Evolutionary conservation across 768 basidiomycete species (phyloP), one percentile per base, ranked within the genome.

Genomic region (Grammothele lineata): DNA sequence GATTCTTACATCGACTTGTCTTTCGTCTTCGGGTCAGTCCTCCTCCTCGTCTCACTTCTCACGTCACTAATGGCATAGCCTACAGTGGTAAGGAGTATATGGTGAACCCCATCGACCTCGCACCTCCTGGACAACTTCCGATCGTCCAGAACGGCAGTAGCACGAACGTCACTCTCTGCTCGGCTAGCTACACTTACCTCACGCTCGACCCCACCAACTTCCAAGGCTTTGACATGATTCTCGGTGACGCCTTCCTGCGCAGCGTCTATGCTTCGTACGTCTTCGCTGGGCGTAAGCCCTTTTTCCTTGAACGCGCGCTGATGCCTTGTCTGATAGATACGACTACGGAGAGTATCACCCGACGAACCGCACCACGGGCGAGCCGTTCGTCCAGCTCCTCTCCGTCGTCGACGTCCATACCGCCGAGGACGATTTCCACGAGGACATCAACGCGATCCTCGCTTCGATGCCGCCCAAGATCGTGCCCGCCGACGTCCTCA

Each of bases 61-160:
- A 11, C 35, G 21, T 41, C 42, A 2, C 26, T n/a, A 24, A 12
- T 24, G 23, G 33, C 4, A n/a, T 12, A 12, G 15, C 21, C 27
- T 26, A 15, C 40, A 88, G 88, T 24, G 60, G 61, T 24, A 42
- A 54, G 37, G 48, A 44, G 8, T 57, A 55, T 22, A 58, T 62
- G 7, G 54, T 69, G 18, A 62, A 68, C 50, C 68, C 66, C 0
- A 56, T 69, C 15, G 68, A 68, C 23, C 33, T 47, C 5, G 5
- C 40, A 10, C 32, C 37, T 15, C 32, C 34, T 43, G 54, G 60
- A 39, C 51, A 56, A 14, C 47, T 10, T 23, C 34, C 48, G 9
- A 48, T 41, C 32, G 14, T 48, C 23, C 22, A 47, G 14, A 49
- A 47, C 48, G 46, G 39, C 17, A 3, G 25, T 3, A 33, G 25